Evolutionary conservation across 1,284 basidiomycete species (phyloP).

Genomic region (Tylopilus orsonianus): DNA sequence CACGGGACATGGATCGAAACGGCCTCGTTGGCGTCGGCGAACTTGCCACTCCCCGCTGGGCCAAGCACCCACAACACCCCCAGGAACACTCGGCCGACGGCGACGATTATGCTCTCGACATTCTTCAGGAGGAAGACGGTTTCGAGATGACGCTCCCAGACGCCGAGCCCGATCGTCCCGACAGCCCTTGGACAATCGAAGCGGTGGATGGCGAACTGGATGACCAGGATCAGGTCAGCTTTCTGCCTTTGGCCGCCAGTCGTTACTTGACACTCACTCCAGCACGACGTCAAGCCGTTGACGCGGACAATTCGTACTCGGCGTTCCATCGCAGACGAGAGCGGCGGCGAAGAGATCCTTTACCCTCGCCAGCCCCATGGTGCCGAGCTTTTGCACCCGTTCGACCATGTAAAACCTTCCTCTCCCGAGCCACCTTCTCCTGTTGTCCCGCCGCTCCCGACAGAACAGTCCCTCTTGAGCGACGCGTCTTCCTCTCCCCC

Average conservation of each 20-base stretch:
- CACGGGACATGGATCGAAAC: conserved; percentile 79
- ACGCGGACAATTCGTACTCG: conserved; percentile 52
- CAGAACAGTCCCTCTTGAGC: conserved; percentile 28
- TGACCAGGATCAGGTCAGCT: conserved; percentile 61
- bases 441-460: conserved; percentile 28
- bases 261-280: conserved; percentile 23
- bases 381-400: conserved; percentile 34
- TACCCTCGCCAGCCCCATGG: conserved; percentile 65
- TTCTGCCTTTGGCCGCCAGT: conserved; percentile 1
- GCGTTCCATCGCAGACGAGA: conserved; percentile 72
- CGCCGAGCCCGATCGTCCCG: conserved; percentile 50
- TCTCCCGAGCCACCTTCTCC: conserved; percentile 32
- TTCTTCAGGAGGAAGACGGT: conserved; percentile 46
- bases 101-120: conserved; percentile 30
- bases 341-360: conserved; percentile 79
- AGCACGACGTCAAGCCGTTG: conserved; percentile 42
- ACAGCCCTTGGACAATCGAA: conserved; percentile 86
- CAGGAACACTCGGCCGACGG: conserved; percentile 35
- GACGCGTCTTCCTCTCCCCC: conserved; percentile 48
- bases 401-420: conserved; percentile 36
- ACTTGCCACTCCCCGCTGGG: conserved; percentile 96
- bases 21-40: conserved; percentile 94
- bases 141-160: conserved; percentile 41
- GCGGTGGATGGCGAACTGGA: conserved; percentile 76
- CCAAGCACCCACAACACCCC: conserved; percentile 37